Base-by-base conservation (phyloP, 2,329 filamentous ascomycete genomes). In the Penicillium sp. region DNA sequence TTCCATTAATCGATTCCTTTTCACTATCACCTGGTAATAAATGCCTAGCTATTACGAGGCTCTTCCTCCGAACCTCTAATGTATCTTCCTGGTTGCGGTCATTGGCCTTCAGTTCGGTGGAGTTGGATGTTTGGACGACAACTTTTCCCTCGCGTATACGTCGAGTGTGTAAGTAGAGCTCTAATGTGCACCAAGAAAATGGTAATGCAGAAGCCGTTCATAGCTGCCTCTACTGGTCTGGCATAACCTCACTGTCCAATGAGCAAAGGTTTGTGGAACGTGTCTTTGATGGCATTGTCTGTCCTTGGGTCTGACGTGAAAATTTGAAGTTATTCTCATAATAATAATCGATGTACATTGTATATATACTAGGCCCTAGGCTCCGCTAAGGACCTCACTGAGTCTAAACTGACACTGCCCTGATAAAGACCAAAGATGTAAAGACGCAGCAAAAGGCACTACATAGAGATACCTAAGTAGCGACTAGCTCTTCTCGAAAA, bases 131-230 rank as follows among this genome's bases (percentile, higher is more conserved):
- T 59, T 75, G 61, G n/a, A 69, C 63, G 55, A 77, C 60, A 44
- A 74, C 59, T 44, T 71, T 74, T 49, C 79, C 81, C 67, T 86
- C 83, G n/a, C 86, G 86, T 61, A 90, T 72, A 44, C 81, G 77
- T 60, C 81, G 81, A 3, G 89, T 90, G 74, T 92, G 88, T 43
- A 84, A 82, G 82, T 89, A 93, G 49, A 91, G 81, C 56, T 85
- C 78, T 58, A 53, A 41, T 35, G 52, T 59, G 7, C 45, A 50
- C 17, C 42, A 33, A 13, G 52, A 58, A 41, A 56, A 49, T 54
- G 56, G 49, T 2, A 33, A 61, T 48, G 49, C 47, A 36, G 51
- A 60, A 13, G 43, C 51, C 6, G 57, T 58, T 13, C 39, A 57
- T 42, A 53, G 43, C 36, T 62, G 49, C 27, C 45, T 58, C 12